phyloP scores from a whole-genome alignment of 2,329 filamentous ascomycete species.

The Setomelanomma holmii region DNA sequence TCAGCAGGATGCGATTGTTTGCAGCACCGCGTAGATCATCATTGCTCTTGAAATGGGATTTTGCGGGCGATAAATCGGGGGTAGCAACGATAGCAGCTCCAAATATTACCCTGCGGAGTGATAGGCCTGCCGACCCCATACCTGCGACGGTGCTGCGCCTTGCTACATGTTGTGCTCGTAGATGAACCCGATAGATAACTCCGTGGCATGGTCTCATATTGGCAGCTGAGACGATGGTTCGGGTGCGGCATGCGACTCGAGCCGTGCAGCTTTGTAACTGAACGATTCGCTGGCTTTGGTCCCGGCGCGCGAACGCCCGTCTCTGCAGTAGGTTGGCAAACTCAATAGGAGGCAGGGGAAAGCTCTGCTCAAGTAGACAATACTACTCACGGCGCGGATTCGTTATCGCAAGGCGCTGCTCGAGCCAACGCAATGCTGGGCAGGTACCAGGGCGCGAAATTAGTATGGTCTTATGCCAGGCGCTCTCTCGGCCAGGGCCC shows the following conservation, averaged over 20 bases:
- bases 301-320: conserved; percentile 15
- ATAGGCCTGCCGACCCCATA: conserved; percentile 23
- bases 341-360: conserved; percentile 11
- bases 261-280: conserved; percentile 14
- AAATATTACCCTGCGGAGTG: conserved; percentile 23
- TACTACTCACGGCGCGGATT: not conserved
- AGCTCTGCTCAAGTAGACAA: not conserved
- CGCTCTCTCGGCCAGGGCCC: conserved; percentile 16
- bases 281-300: conserved; percentile 8
- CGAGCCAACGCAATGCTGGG: not conserved
- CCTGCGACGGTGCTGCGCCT: conserved; percentile 13
- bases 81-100: conserved; percentile 19
- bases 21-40: conserved; percentile 2
- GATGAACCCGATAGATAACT: conserved; percentile 9
- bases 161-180: conserved; percentile 26
- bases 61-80: conserved; percentile 8
- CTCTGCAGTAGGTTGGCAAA: conserved; percentile 12
- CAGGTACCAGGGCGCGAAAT: conserved; percentile 17
- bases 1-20: conserved; percentile 1
- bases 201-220: conserved; percentile 11
- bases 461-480: conserved; percentile 17
- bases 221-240: conserved; percentile 16
- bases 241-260: conserved; percentile 25
- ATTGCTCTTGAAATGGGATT: not conserved
- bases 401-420: conserved; percentile 1